Evolutionary conservation across 495 filamentous ascomycete genomes (phyloP).

Genomic region (Aspergillus indologenus): DNA sequence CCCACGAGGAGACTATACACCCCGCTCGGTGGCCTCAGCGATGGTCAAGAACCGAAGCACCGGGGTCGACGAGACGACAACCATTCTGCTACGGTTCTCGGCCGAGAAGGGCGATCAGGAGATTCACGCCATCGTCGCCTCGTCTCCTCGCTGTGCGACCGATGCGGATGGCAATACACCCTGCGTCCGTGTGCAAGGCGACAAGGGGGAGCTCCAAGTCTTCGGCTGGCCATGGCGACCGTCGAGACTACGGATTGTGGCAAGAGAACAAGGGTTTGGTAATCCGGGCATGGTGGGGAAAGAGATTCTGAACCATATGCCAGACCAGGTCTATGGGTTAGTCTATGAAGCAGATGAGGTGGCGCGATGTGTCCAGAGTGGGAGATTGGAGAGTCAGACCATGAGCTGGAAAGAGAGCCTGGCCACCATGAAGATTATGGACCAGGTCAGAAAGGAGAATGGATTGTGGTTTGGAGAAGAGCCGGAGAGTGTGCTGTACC

Average conservation of each 20-base stretch:
- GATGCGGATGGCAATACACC: slow-evolving; percentile 56
- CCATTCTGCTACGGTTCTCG: slow-evolving; percentile 61
- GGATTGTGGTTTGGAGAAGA: slow-evolving; percentile 3
- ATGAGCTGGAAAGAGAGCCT: slow-evolving; percentile 69
- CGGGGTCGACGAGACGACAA: slow-evolving; percentile 68
- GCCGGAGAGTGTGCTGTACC: background rate
- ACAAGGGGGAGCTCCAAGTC: slow-evolving; percentile 71
- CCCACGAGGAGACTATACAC: slow-evolving; percentile 32
- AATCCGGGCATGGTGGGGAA: slow-evolving; percentile 38
- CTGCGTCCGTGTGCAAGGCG: slow-evolving; percentile 68
- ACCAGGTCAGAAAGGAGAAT: slow-evolving; percentile 43
- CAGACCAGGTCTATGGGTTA: slow-evolving; percentile 67
- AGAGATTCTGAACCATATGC: slow-evolving; percentile 50
- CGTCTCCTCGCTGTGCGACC: slow-evolving; percentile 55
- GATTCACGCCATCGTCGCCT: slow-evolving; percentile 61
- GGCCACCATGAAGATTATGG: slow-evolving; percentile 77
- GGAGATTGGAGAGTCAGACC: slow-evolving; percentile 61
- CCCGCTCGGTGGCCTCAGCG: slow-evolving; percentile 47
- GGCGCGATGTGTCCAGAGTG: slow-evolving; percentile 66
- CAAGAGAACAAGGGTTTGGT: slow-evolving; percentile 21
- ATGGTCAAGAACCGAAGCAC: slow-evolving; percentile 63
- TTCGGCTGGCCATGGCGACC: slow-evolving; percentile 64
- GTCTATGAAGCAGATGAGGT: slow-evolving; percentile 82
- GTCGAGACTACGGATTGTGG: slow-evolving; percentile 50
- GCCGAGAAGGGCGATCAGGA: too few species aligned